Percentiles rank a stretch among this genome's conserved stretches.
Evolutionary conservation across 2,329 filamentous ascomycete genomes (phyloP).

Genomic region (Arthrobotrys pseudoclavata): DNA sequence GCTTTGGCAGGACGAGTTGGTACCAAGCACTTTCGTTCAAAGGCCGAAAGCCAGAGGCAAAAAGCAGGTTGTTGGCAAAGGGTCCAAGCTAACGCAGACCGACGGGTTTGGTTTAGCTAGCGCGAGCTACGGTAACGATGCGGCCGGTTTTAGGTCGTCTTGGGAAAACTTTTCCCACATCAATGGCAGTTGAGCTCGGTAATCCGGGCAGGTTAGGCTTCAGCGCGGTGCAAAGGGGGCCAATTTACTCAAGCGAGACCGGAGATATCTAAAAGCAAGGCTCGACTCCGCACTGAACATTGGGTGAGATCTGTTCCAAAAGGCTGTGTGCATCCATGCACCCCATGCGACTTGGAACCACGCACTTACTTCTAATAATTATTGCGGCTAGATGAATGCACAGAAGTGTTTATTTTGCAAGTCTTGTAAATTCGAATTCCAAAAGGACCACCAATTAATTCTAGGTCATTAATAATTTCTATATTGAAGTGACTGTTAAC

Average conservation of each 20-base stretch:
- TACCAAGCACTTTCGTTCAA: background rate
- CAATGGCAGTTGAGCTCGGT: constrained; percentile 42
- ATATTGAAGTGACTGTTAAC: constrained; percentile 16
- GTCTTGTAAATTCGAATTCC: background rate
- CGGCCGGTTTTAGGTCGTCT: constrained; percentile 46
- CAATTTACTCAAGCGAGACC: background rate
- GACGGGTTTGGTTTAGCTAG: constrained; percentile 51
- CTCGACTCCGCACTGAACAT: constrained; percentile 8
- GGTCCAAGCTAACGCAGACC: constrained; percentile 56
- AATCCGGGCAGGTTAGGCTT: constrained; percentile 27
- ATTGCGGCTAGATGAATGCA: background rate
- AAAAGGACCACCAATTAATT: background rate
- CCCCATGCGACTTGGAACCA: too few relatives aligned
- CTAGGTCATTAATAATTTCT: background rate
- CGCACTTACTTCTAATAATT: too few relatives aligned
- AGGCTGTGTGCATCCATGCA: background rate
- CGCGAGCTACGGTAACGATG: constrained; percentile 40
- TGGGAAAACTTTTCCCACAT: constrained; percentile 26
- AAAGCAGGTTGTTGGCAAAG: constrained; percentile 54
- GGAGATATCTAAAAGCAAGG: constrained; percentile 3
- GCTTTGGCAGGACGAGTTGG: background rate
- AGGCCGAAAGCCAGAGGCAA: background rate
- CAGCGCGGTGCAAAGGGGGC: background rate
- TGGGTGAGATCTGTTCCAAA: constrained; percentile 1
- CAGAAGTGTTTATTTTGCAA: background rate